phyloP scores from a whole-genome alignment of 139 green algal genomes.

The Picochlorum sp. region DNA sequence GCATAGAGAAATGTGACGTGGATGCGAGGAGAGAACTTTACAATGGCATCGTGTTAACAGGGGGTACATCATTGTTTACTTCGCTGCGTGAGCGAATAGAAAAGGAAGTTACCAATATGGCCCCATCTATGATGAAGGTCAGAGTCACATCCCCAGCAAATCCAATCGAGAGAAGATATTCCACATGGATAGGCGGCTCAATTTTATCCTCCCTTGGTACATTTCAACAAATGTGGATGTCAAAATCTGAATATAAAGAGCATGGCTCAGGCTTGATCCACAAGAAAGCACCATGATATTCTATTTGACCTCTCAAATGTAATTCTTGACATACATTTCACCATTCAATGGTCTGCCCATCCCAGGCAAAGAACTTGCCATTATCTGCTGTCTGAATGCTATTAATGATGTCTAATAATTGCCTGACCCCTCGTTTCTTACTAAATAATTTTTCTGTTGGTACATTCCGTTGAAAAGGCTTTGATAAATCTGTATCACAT shows the following conservation, averaged over 20 bases:
- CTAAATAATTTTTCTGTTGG: conserved; percentile 65
- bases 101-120: conserved; percentile 44
- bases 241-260: conserved; percentile 84
- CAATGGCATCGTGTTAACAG: conserved; percentile 57
- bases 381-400: conserved; percentile 27
- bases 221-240: conserved; percentile 98
- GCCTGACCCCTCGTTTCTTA: conserved; percentile 33
- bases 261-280: conserved; percentile 81
- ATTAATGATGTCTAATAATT: conserved; percentile 62
- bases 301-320: background rate
- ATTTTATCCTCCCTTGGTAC: conserved; percentile 86
- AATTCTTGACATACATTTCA: conserved; percentile 15
- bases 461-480: conserved; percentile 67
- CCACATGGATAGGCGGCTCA: conserved; percentile 80
- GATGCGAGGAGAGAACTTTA: conserved; percentile 82
- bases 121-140: conserved; percentile 43
- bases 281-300: conserved; percentile 58
- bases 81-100: conserved; percentile 72
- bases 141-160: conserved; percentile 70
- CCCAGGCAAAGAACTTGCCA: conserved; percentile 60
- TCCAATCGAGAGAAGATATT: conserved; percentile 66
- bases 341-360: conserved; percentile 54
- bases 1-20: conserved; percentile 69
- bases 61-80: conserved; percentile 53
- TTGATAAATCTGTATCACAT: conserved; percentile 59